These are phyloP conservation scores for Elsinoe necatrix DNA, from an alignment of 2,329 filamentous ascomycete species.

Conservation along the genomic window DNA sequence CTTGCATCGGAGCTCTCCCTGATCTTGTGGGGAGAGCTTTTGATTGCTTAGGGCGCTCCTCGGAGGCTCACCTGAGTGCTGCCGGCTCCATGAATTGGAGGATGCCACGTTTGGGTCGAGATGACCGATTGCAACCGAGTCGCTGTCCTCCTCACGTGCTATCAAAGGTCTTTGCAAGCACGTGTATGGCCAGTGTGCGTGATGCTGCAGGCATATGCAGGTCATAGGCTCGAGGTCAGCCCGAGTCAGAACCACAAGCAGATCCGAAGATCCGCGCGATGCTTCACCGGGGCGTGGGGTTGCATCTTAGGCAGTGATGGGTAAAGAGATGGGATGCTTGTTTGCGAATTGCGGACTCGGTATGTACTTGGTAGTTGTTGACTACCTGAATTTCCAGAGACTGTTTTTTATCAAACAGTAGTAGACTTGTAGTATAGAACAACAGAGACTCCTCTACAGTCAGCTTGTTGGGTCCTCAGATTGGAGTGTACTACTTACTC, in stretches of 20 bases:
- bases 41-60: neutral
- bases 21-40: constrained; percentile 8
- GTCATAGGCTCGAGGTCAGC: neutral
- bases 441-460: too few relatives aligned
- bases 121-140: too few relatives aligned
- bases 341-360: too few relatives aligned
- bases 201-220: neutral
- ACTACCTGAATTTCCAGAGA: neutral
- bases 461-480: too few relatives aligned
- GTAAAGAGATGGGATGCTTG: too few relatives aligned
- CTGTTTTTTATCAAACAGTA: too few relatives aligned
- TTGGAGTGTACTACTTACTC: too few relatives aligned
- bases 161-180: neutral
- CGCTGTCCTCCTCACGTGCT: neutral
- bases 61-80: neutral
- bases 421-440: too few relatives aligned
- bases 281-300: neutral
- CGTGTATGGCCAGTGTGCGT: neutral
- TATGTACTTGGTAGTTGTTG: neutral
- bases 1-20: constrained; percentile 8
- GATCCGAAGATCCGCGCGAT: neutral
- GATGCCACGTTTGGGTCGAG: too few relatives aligned
- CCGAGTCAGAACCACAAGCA: neutral
- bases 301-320: neutral
- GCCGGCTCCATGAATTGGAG: neutral